phyloP scores from a whole-genome alignment of 768 basidiomycete genomes.

The Psilocybe azurescens region DNA sequence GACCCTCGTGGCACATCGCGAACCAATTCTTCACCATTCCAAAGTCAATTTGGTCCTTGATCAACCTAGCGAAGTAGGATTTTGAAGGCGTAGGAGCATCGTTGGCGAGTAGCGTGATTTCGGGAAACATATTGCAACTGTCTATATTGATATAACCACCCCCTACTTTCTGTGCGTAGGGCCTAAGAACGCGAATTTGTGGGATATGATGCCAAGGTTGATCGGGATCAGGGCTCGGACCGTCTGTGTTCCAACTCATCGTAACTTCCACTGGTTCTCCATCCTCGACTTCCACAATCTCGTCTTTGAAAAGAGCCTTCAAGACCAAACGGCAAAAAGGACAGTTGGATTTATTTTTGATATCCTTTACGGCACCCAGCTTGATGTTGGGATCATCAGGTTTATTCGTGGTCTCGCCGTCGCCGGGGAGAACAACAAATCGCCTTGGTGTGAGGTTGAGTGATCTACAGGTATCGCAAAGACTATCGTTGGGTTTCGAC shows the following conservation, averaged over 20 bases:
- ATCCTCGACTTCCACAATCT: neutral
- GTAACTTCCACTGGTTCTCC: slow-evolving; percentile 1
- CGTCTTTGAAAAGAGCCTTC: neutral
- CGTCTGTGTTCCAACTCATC: slow-evolving; percentile 9
- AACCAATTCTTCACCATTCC: slow-evolving; percentile 16
- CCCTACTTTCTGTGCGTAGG: neutral
- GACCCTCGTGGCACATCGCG: slow-evolving; percentile 2
- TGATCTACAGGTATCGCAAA: slow-evolving; percentile 10
- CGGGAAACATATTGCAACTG: slow-evolving; percentile 5
- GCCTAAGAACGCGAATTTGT: slow-evolving; percentile 5
- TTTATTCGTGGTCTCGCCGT: neutral
- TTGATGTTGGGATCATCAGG: slow-evolving; percentile 3
- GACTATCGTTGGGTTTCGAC: neutral
- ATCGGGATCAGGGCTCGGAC: neutral
- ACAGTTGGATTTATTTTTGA: slow-evolving; percentile 8
- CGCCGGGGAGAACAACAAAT: slow-evolving; percentile 3
- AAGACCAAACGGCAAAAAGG: slow-evolving; percentile 15
- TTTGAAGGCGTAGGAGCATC: slow-evolving; percentile 1
- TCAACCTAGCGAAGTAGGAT: neutral
- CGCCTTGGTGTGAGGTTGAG: slow-evolving; percentile 6
- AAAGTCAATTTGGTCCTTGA: slow-evolving; percentile 16
- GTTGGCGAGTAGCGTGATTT: slow-evolving; percentile 14
- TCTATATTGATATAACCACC: neutral
- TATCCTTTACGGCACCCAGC: slow-evolving; percentile 5
- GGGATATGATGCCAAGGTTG: neutral